Percentiles rank a stretch among this genome's conserved stretches.
Evolutionary conservation across 495 filamentous ascomycete genomes (phyloP).

Genomic region (Xylaria curta): DNA sequence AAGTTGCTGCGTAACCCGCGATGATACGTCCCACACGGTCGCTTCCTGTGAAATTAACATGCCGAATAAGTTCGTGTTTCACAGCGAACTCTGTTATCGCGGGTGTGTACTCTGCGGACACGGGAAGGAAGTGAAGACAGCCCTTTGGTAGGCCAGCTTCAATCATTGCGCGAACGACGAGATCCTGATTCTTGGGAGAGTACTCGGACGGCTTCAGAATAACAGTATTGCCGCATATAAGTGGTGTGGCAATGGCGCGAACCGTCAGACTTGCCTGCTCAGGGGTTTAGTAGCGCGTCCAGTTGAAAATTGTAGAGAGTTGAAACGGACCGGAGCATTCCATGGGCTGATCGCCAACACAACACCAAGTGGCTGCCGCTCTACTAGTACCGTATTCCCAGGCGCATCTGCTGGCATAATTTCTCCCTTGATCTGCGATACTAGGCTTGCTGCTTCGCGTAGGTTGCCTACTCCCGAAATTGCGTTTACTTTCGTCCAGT

Average conservation of each 20-base stretch:
- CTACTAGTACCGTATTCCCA: slow-evolving; percentile 40
- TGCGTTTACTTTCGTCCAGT: slow-evolving; percentile 58
- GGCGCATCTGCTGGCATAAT: slow-evolving; percentile 41
- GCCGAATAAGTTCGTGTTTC: slow-evolving; percentile 52
- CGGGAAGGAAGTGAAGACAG: slow-evolving; percentile 56
- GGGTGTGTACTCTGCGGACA: slow-evolving; percentile 48
- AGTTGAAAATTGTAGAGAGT: background rate
- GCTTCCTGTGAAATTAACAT: slow-evolving; percentile 53
- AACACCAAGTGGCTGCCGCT: slow-evolving; percentile 41
- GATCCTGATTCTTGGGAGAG: slow-evolving; percentile 72
- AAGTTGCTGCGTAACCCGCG: slow-evolving; percentile 56
- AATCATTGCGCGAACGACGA: slow-evolving; percentile 66
- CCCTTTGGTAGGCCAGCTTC: slow-evolving; percentile 67
- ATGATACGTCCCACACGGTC: slow-evolving; percentile 45
- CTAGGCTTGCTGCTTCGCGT: slow-evolving; percentile 67
- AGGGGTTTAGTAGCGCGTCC: slow-evolving; percentile 62
- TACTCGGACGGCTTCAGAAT: slow-evolving; percentile 79
- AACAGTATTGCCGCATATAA: slow-evolving; percentile 79
- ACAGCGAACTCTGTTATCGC: slow-evolving; percentile 57
- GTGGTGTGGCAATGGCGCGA: slow-evolving; percentile 65
- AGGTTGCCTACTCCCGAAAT: slow-evolving; percentile 58
- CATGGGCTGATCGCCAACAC: slow-evolving; percentile 47
- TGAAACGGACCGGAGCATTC: slow-evolving; percentile 41
- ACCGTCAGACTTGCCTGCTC: slow-evolving; percentile 63
- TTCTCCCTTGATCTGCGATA: slow-evolving; percentile 46